Base-by-base conservation (phyloP, 1,284 basidiomycete species). In the Ceratobasidium sp. region DNA sequence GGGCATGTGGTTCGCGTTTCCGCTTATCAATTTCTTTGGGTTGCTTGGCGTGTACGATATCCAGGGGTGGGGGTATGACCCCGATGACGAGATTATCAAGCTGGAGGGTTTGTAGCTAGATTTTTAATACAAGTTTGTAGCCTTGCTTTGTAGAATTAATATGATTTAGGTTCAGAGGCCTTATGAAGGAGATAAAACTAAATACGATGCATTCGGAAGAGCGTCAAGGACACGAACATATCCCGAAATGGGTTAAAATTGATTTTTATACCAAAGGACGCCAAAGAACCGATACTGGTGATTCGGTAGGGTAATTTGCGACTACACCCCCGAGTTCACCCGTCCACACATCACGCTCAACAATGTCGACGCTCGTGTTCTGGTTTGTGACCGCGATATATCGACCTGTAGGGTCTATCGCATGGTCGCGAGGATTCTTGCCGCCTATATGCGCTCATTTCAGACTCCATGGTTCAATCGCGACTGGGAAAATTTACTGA, bases 1-100 rank as follows among this genome's bases (percentile, higher is more conserved):
- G 72, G 54, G 38, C 12, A 58, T 73, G 60, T 70, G 66, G 66
- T 28, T 49, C 30, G 54, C 54, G 21, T 70, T 70, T 28, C 66
- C 66, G 18, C 11, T 70, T 36, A 70, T 70, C 33, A 70, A 70
- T 40, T 70, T 28, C 23, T 59, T 70, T 56, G 54, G 66, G 25
- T 7, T n/a, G 36, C 28, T 70, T 33, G 72, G 51, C 5, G 51
- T 73, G n/a, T 59, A 59, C 25, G 72, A 73, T 66, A 59, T 73
- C 23, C 72, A 73, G 30, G 72, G 72, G 14, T 73, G 72, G 72
- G 72, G 72, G 30, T 73, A 73, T 48, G 72, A 73, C 40, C 72
- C 72, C 21, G 72, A 73, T 59, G 54, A 62, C 16, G 72, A 73
- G 72, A 49, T 59, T 66, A 36, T 73, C 8, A 63, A 54, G 25